Evolutionary conservation across 2,329 filamentous ascomycete genomes (phyloP).

Genomic region (Neospermospora avenae): DNA sequence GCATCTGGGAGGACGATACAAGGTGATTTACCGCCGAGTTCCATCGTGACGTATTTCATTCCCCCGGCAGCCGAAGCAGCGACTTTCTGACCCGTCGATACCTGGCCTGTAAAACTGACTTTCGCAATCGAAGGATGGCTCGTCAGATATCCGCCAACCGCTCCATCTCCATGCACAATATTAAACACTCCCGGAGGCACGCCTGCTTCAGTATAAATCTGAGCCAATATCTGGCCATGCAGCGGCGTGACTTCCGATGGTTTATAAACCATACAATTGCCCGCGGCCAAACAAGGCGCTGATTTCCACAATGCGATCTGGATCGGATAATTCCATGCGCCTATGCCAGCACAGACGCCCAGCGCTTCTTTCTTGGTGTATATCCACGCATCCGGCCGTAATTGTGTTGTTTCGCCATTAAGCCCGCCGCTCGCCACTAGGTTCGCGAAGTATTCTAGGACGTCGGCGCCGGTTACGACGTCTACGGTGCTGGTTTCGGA

Average conservation of each 20-base stretch:
- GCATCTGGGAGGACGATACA: constrained; percentile 78
- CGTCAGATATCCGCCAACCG: constrained; percentile 73
- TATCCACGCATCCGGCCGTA: constrained; percentile 74
- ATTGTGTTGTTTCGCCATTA: constrained; percentile 73
- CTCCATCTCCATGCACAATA: constrained; percentile 76
- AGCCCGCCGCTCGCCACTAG: constrained; percentile 73
- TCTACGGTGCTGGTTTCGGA: constrained; percentile 84
- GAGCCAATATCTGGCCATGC: constrained; percentile 72
- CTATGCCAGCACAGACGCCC: constrained; percentile 82
- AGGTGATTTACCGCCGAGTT: constrained; percentile 84
- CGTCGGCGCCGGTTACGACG: constrained; percentile 77
- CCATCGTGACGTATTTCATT: constrained; percentile 93
- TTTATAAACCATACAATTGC: constrained; percentile 90
- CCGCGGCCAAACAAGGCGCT: constrained; percentile 77
- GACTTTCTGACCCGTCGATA: constrained; percentile 78
- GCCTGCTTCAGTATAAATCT: constrained; percentile 75
- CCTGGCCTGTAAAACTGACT: constrained; percentile 87
- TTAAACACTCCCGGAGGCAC: constrained; percentile 83
- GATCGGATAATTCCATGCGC: constrained; percentile 90
- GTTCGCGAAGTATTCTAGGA: constrained; percentile 83
- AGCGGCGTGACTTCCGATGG: constrained; percentile 83
- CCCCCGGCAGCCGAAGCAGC: constrained; percentile 69
- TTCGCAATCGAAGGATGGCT: constrained; percentile 72
- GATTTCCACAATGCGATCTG: constrained; percentile 91
- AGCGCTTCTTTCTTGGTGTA: constrained; percentile 80